Percentiles rank a stretch among this genome's conserved stretches.
phyloP scores from a whole-genome alignment of 1,284 basidiomycete species.

The Trichosporon sp. region DNA sequence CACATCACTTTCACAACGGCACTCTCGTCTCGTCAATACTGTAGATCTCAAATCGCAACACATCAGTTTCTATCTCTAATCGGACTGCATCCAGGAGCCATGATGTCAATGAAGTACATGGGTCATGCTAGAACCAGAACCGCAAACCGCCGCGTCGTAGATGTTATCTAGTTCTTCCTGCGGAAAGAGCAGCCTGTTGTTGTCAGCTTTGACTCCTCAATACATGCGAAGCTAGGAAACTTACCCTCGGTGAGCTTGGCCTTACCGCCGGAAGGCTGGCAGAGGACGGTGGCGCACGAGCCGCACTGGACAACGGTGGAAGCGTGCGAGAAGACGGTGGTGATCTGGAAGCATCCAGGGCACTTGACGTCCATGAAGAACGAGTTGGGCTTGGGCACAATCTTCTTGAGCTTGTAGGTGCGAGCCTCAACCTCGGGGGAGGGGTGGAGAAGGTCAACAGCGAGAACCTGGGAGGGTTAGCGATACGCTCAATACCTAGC shows the following conservation, averaged over 20 bases:
- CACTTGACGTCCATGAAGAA: slow-evolving; percentile 99
- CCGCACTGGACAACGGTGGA: slow-evolving; percentile 67
- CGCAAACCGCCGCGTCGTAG: slow-evolving; percentile 26
- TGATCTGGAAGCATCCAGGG: slow-evolving; percentile 70
- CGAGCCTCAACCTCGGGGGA: slow-evolving; percentile 80
- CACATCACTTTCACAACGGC: neutral
- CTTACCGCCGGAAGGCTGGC: slow-evolving; percentile 98
- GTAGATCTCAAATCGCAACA: neutral
- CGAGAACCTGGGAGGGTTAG: slow-evolving; percentile 74
- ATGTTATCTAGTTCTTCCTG: slow-evolving; percentile 56
- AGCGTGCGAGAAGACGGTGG: slow-evolving; percentile 60
- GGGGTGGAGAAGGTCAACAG: slow-evolving; percentile 97
- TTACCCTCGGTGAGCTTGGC: slow-evolving; percentile 96
- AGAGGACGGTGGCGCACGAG: slow-evolving; percentile 91
- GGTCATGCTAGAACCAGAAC: slow-evolving; percentile 36
- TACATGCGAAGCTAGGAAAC: slow-evolving; percentile 54
- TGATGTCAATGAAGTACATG: slow-evolving; percentile 38
- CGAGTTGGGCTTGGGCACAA: slow-evolving; percentile 96
- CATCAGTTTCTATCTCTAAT: slow-evolving; percentile 6
- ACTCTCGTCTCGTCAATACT: neutral
- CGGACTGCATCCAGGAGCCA: slow-evolving; percentile 12
- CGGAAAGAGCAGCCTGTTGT: slow-evolving; percentile 58
- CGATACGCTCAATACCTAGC: no score
- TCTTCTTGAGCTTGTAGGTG: slow-evolving; percentile 98
- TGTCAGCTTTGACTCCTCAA: slow-evolving; percentile 22